Evolutionary conservation across 768 basidiomycete genomes (phyloP), one percentile per base, ranked within the genome.

Genomic region (Lactarius evosmus): DNA sequence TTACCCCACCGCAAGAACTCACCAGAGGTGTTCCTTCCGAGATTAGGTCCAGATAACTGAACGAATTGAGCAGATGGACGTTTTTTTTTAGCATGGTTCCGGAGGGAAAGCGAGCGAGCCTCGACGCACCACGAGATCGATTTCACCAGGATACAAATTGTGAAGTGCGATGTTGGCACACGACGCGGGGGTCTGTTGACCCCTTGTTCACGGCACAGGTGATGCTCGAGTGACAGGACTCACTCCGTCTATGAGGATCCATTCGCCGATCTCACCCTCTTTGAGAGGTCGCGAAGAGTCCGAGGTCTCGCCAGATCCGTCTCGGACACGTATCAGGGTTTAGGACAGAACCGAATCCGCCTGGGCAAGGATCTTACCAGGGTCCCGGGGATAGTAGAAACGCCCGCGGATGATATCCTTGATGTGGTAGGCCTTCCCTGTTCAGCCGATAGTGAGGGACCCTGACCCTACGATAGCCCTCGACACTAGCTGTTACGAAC

Each of bases 81-180:
- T 41, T 41, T 11, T 55, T 41, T 41, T 11, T 55, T 16, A 38
- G 25, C 5, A 40, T 17, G 41, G 32, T 30, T 32, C 25, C 40
- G 25, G 33, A 56, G 36, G 32, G 46, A 34, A 46, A 54, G 49
- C 44, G 33, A 51, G 40, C 16, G 40, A 38, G 51, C 22, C 12
- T 50, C 22, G 16, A 77, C 83, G 36, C 69, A 91, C 90, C 61
- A 98, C 85, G n/a, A 98, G 83, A 74, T 98, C 94, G 34, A 98
- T 91, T 71, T 91, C 76, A 38, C 82, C 88, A 2, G 86, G 87
- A 73, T 87, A 95, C 9, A 98, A 70, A 70, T 98, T 98, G 74
- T 96, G 91, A 46, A 98, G 77, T 2, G 85, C 93, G 63, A 98
- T 86, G 70, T 96, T 97, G 2, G 91, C 81, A 72, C 95, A 97